phyloP scores from a whole-genome alignment of 2,329 filamentous ascomycete genomes.

The Madurella fahalii region DNA sequence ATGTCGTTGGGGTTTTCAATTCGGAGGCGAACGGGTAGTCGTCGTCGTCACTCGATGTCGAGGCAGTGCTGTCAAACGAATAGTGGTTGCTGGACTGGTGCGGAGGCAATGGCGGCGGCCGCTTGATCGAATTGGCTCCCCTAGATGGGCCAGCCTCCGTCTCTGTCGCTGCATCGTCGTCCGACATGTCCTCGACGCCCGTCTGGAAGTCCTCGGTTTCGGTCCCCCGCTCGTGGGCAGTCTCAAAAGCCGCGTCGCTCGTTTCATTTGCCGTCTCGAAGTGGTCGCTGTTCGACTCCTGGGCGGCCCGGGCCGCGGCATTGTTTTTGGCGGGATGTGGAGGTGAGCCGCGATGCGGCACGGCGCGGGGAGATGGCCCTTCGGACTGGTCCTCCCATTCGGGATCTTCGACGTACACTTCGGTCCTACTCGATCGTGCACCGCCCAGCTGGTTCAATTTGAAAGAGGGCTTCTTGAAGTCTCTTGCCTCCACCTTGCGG shows the following conservation, averaged over 20 bases:
- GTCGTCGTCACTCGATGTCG: slow-evolving; percentile 76
- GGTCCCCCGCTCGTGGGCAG: slow-evolving; percentile 72
- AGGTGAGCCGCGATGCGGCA: slow-evolving; percentile 29
- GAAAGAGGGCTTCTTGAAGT: slow-evolving; percentile 68
- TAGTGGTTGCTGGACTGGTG: slow-evolving; percentile 52
- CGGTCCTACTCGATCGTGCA: slow-evolving; percentile 67
- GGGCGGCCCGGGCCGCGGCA: slow-evolving; percentile 29
- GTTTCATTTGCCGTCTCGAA: slow-evolving; percentile 82
- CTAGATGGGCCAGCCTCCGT: slow-evolving; percentile 61
- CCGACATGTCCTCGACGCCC: slow-evolving; percentile 72
- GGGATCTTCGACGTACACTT: slow-evolving; percentile 66
- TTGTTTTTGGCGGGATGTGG: slow-evolving; percentile 29
- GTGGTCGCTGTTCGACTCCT: slow-evolving; percentile 30
- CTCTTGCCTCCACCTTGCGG: slow-evolving; percentile 59
- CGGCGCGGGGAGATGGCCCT: slow-evolving; percentile 49
- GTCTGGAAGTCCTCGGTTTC: slow-evolving; percentile 96
- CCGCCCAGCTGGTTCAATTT: slow-evolving; percentile 68
- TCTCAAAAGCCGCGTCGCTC: slow-evolving; percentile 61
- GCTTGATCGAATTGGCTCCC: slow-evolving; percentile 40
- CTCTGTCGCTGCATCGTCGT: slow-evolving; percentile 74
- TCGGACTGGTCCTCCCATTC: slow-evolving; percentile 85
- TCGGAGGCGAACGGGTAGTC: slow-evolving; percentile 51
- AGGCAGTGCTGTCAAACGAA: slow-evolving; percentile 84
- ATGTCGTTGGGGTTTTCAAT: slow-evolving; percentile 58
- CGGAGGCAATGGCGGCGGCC: slow-evolving; percentile 40